Base-by-base conservation (phyloP, 2,329 filamentous ascomycete genomes). In the Ophioceras dolichostomum region DNA sequence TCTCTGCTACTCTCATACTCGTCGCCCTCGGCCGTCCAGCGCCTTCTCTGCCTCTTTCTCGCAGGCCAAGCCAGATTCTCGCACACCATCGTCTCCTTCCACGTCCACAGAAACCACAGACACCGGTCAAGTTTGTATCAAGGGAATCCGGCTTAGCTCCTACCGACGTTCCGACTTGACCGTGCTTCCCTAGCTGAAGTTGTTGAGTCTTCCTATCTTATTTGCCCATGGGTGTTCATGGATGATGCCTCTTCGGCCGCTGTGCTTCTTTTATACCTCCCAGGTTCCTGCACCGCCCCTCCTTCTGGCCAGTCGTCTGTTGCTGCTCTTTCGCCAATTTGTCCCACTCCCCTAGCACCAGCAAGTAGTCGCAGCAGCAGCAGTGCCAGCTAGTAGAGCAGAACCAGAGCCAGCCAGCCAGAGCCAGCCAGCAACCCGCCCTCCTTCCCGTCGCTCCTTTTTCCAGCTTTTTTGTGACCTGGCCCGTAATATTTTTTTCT, bases 131-230 rank as follows among this genome's bases (percentile, higher is more conserved):
- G 50, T 49, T 52, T 64, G 63, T 66, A 60, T 64, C 63, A 66
- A n/a, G 57, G 57, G 57, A 61, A 57, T 54, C 62, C 63, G 63
- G 64, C 61, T 62, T 60, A 58, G 57, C 57, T 61, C 62, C 61
- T 67, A 67, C 65, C 63, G 64, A 58, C 50, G 62, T 64, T 62
- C 63, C 63, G 62, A 53, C 59, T 51, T 59, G 58, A 54, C 58
- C 59, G 54, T 64, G 56, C 58, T 62, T 56, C n/a, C n/a, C n/a
- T n/a, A n/a, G n/a, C n/a, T n/a, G n/a, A n/a, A n/a, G n/a, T n/a
- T n/a, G n/a, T n/a, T n/a, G n/a, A n/a, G n/a, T n/a, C n/a, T n/a
- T n/a, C n/a, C n/a, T n/a, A n/a, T 49, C 45, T 13, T 38, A 39
- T 42, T 38, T 37, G 29, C 41, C 45, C n/a, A n/a, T n/a, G n/a